phyloP scores from a whole-genome alignment of 305 asterid genomes.

The Solanum chacoense region DNA sequence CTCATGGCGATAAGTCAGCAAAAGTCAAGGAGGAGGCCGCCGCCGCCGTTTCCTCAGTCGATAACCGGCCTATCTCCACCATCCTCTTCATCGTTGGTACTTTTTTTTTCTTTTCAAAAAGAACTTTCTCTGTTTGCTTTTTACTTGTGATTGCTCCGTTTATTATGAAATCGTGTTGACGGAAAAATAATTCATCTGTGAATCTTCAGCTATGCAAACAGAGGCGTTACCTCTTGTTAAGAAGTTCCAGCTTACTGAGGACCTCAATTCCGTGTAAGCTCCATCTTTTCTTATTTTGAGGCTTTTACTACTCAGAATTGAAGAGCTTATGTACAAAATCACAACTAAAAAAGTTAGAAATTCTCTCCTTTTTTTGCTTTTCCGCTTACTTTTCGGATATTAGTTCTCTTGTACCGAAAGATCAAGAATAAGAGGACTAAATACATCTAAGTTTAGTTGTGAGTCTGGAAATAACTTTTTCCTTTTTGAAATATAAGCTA shows the following conservation, averaged over 20 bases:
- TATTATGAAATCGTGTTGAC: background rate
- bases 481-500: background rate
- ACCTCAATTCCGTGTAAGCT: constrained; percentile 46
- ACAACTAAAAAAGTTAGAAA: background rate
- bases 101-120: background rate
- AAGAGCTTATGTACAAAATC: background rate
- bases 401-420: background rate
- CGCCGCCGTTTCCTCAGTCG: background rate
- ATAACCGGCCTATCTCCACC: constrained; percentile 44
- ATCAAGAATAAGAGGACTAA: background rate
- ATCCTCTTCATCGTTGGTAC: constrained; percentile 76
- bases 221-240: constrained; percentile 82
- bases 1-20: constrained; percentile 28
- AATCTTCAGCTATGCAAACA: constrained; percentile 68
- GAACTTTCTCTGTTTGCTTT: background rate
- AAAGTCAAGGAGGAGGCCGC: constrained; percentile 29
- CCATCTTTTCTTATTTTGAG: background rate
- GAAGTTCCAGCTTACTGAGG: constrained; percentile 66
- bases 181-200: background rate
- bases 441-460: background rate
- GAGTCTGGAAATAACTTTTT: background rate
- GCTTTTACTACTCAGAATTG: background rate
- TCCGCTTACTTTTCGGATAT: background rate
- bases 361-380: background rate
- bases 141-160: background rate